Base-by-base conservation (phyloP, 495 filamentous ascomycete species). In the Hypoxylon intermedium region DNA sequence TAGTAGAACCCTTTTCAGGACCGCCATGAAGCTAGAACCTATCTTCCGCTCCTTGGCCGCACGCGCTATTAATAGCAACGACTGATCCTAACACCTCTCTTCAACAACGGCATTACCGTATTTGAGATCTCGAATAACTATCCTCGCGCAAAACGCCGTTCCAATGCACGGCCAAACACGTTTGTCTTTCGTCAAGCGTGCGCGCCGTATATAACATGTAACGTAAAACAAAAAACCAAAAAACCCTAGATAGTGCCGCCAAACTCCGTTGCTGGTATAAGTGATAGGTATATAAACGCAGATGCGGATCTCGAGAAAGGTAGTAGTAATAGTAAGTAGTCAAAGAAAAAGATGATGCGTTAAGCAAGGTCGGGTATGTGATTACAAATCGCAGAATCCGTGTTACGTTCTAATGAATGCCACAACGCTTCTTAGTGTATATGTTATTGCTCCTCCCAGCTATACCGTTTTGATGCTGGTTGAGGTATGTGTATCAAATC, bases 401-500 rank as follows among this genome's bases (percentile, higher is more conserved):
- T 13, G 36, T 44, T 37, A 7, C 0, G 12, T 21, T 9, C 16
- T 28, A 16, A n/a, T 3, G 23, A 16, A 38, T 45, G 53, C 31
- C 28, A 46, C 9, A 44, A 26, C 18, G 26, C 11, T 9, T 30
- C 1, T n/a, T 18, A 28, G n/a, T 41, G 40, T 16, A 30, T 20
- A 28, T 36, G n/a, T 65, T 71, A 52, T 48, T 71, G 68, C 40
- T 77, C 74, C 56, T 83, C 81, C 79, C 79, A 83, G 51, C 77
- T 80, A 51, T 80, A 83, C 40, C 81, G 71, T 50, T 76, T 75
- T 23, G 76, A 78, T 12, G 80, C 79, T 23, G 76, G 70, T 48
- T 82, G 77, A 5, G 81, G 81, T 19, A 82, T 74, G 44, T 82
- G 81, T 6, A 82, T 69, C 18, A 83, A 56, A 43, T 82, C 81